A percentile compares a stretch with the other conserved stretches of the same genome.
Conservation (phyloP, 345 rosid species). For the Euclidium syriacum region DNA sequence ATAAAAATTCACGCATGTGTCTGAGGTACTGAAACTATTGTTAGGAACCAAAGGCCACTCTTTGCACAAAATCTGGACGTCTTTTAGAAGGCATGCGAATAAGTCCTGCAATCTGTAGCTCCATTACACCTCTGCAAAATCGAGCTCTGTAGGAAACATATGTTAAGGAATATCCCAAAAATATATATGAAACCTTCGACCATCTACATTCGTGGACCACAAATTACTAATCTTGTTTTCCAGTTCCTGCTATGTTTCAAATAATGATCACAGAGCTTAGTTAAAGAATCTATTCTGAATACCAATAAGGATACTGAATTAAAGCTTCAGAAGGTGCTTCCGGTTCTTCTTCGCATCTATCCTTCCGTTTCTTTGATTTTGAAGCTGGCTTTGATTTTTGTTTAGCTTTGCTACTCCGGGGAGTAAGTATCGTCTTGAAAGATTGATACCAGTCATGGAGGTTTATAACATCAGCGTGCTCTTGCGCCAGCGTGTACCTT, state of each 20-base stretch:
- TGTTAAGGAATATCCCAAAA: constrained; percentile 36
- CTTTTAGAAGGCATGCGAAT: constrained; percentile 84
- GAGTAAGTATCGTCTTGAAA: constrained; percentile 52
- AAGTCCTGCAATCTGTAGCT: constrained; percentile 91
- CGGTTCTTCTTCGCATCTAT: constrained; percentile 33
- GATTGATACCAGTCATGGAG: constrained; percentile 94
- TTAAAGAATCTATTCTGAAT: neutral
- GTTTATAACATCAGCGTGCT: constrained; percentile 85
- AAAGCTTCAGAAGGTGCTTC: constrained; percentile 55
- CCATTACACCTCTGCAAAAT: constrained; percentile 77
- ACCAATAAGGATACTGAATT: constrained; percentile 74
- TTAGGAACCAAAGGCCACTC: constrained; percentile 81
- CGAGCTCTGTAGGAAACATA: constrained; percentile 52
- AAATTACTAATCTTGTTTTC: neutral
- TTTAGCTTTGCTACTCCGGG: constrained; percentile 41
- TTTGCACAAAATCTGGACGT: constrained; percentile 74
- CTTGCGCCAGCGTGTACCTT: constrained; percentile 78
- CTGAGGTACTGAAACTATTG: neutral
- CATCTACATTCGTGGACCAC: neutral
- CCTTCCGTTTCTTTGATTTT: constrained; percentile 59
- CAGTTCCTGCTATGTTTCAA: neutral
- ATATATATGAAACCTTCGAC: neutral
- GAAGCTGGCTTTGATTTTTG: constrained; percentile 50
- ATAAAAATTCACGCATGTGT: no score
- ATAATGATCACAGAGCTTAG: neutral